Conservation (phyloP, 176 grass and related monocot species). For the Tillandsia leiboldiana region DNA sequence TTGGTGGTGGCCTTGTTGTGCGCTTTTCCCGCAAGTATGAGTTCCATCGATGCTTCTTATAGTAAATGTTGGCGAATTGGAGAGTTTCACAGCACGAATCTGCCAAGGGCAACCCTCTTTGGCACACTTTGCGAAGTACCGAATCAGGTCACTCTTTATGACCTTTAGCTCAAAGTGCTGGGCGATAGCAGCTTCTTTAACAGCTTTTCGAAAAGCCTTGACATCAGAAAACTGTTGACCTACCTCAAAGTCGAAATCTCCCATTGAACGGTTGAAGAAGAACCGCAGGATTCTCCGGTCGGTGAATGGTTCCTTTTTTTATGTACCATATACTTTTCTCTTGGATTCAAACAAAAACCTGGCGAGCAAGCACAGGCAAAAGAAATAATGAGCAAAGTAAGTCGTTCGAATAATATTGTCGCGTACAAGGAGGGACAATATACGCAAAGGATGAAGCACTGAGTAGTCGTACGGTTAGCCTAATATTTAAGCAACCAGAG, state of each 20-base stretch:
- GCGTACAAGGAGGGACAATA: too few species aligned
- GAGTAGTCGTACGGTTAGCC: too few species aligned
- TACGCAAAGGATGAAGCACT: too few species aligned
- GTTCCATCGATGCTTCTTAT: conserved; percentile 29
- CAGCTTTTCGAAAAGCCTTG: conserved; percentile 23
- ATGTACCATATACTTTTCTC: too few species aligned
- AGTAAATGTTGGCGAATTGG: conserved; percentile 12
- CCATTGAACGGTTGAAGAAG: conserved; percentile 1
- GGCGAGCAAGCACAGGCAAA: background rate
- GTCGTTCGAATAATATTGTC: too few species aligned
- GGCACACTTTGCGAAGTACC: conserved; percentile 26
- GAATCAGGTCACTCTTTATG: conserved; percentile 25
- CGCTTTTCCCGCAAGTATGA: conserved; percentile 22
- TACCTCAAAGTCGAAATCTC: conserved; percentile 17
- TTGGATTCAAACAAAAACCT: too few species aligned
- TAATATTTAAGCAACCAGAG: too few species aligned
- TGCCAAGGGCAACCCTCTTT: conserved; percentile 24
- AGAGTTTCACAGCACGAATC: conserved; percentile 22
- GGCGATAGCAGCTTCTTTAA: conserved; percentile 29
- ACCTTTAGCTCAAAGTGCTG: conserved; percentile 29
- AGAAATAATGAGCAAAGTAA: background rate
- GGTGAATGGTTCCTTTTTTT: too few species aligned
- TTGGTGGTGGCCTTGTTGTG: conserved; percentile 15
- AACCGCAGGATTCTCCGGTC: too few species aligned
- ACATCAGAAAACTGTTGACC: conserved; percentile 26